Evolutionary conservation across 2,329 filamentous ascomycete genomes (phyloP).

Genomic region (Gyromitra esculenta): DNA sequence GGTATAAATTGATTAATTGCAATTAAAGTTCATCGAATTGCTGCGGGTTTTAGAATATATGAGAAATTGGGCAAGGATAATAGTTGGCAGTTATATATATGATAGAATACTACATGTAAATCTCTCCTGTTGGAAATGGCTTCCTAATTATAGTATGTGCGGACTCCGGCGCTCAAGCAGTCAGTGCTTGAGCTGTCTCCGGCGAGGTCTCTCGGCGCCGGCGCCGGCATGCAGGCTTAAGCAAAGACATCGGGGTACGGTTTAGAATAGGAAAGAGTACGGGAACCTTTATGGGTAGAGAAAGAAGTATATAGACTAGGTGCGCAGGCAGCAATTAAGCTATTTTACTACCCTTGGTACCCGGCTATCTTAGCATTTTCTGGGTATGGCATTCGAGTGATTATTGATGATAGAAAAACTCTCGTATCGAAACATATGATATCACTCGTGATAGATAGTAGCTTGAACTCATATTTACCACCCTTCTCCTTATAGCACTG

Average conservation of each 20-base stretch:
- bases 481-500: not conserved
- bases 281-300: not conserved
- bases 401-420: not conserved
- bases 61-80: not conserved
- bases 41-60: not conserved
- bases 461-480: not conserved
- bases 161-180: no score
- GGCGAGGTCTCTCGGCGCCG: no score
- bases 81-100: not conserved
- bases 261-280: not conserved
- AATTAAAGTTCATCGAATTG: not conserved
- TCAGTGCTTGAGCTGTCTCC: no score
- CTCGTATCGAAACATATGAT: not conserved
- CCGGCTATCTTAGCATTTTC: no score
- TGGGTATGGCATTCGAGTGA: slow-evolving; percentile 4
- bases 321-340: no score
- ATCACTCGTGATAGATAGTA: slow-evolving; percentile 12
- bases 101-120: not conserved
- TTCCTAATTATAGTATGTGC: no score
- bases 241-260: no score
- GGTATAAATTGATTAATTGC: slow-evolving; percentile 10
- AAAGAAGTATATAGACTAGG: no score
- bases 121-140: not conserved
- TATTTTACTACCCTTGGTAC: no score
- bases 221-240: no score